phyloP scores from a whole-genome alignment of 257 asterid species.

The Forsythia viridissima region DNA sequence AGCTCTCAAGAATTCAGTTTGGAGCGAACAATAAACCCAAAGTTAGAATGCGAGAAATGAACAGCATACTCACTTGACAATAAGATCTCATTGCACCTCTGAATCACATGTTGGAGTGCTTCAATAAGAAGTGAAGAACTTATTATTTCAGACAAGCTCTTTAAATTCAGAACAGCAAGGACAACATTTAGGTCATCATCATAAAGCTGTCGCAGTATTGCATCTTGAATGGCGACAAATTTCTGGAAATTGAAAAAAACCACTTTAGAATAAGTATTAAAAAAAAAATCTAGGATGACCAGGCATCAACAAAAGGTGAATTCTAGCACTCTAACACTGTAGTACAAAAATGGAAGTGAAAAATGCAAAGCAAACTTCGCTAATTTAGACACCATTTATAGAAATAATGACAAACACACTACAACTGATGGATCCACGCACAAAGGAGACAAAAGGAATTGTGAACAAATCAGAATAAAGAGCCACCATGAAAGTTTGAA shows the following conservation, averaged over 20 bases:
- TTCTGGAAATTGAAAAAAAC: slow-evolving; percentile 45
- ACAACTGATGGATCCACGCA: not conserved
- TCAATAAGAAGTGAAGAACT: slow-evolving; percentile 50
- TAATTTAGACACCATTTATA: not conserved
- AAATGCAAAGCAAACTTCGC: slow-evolving; percentile 1
- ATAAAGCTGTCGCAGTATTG: slow-evolving; percentile 64
- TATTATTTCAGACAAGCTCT: slow-evolving; percentile 52
- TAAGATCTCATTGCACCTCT: slow-evolving; percentile 60
- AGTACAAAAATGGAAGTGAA: not conserved
- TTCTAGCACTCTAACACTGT: not conserved
- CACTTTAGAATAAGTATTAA: not conserved
- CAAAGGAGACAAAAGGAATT: not conserved
- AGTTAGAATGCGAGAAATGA: slow-evolving; percentile 8
- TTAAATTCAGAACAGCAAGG: slow-evolving; percentile 61
- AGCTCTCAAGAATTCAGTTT: not conserved
- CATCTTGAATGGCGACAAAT: slow-evolving; percentile 71
- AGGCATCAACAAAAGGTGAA: not conserved
- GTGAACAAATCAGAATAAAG: slow-evolving; percentile 3
- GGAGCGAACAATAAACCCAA: not conserved
- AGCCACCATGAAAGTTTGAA: not conserved
- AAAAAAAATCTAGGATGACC: not conserved
- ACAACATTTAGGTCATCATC: slow-evolving; percentile 87
- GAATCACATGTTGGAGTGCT: slow-evolving; percentile 56
- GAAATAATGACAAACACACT: not conserved
- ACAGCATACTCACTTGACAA: slow-evolving; percentile 57